A percentile compares a stretch with the other conserved stretches of the same genome.
phyloP scores from a whole-genome alignment of 129 eudicot genomes.

The Artemisia argyi region DNA sequence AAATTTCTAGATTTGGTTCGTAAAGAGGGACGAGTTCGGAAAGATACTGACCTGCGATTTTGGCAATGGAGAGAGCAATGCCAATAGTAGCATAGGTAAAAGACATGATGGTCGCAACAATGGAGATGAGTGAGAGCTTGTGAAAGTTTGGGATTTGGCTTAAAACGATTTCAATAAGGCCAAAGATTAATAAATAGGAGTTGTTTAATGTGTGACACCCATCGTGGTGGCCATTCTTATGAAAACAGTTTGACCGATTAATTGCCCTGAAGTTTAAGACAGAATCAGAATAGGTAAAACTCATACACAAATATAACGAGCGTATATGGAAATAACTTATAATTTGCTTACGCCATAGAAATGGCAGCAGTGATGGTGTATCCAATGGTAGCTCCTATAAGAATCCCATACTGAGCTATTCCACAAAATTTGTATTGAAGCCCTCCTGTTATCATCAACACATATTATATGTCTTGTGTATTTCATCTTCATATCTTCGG shows the following conservation, averaged over 20 bases:
- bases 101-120: slow-evolving; percentile 72
- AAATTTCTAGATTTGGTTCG: too few species aligned
- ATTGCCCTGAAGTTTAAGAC: slow-evolving; percentile 42
- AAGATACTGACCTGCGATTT: slow-evolving; percentile 35
- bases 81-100: slow-evolving; percentile 64
- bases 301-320: neutral
- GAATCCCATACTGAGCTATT: slow-evolving; percentile 48
- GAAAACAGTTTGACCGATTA: slow-evolving; percentile 59
- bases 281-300: neutral
- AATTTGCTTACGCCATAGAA: slow-evolving; percentile 67
- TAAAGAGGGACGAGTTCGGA: neutral
- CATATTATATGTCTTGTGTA: too few species aligned
- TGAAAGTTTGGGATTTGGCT: slow-evolving; percentile 68
- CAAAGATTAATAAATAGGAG: slow-evolving; percentile 46
- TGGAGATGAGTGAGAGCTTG: slow-evolving; percentile 55
- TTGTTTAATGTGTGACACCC: slow-evolving; percentile 41
- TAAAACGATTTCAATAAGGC: slow-evolving; percentile 43
- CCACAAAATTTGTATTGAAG: slow-evolving; percentile 40
- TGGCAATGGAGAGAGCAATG: slow-evolving; percentile 52
- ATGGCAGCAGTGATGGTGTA: slow-evolving; percentile 67
- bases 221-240: slow-evolving; percentile 20
- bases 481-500: too few species aligned
- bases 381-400: slow-evolving; percentile 54
- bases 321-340: neutral
- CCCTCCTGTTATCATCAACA: slow-evolving; percentile 40